Conservation (phyloP, 2,329 filamentous ascomycete species). For the Clarireedia paspali region DNA sequence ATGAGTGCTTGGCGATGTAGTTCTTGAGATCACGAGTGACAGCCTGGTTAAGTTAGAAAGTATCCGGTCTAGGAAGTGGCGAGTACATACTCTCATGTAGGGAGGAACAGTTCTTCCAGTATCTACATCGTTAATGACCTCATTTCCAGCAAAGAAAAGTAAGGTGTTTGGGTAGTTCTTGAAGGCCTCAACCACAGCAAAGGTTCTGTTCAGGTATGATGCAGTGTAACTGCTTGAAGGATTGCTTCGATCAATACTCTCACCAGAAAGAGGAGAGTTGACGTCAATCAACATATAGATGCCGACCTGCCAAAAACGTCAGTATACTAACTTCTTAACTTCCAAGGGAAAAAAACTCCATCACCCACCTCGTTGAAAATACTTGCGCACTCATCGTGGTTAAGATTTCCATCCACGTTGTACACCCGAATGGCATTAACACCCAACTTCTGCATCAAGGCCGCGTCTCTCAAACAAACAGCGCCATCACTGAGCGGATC, state of each 20-base stretch:
- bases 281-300: conserved; percentile 65
- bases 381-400: conserved; percentile 59
- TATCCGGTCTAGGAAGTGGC: neutral
- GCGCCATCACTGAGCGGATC: conserved; percentile 54
- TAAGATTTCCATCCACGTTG: conserved; percentile 57
- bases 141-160: conserved; percentile 73
- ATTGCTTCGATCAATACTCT: conserved; percentile 45
- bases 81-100: conserved; percentile 46
- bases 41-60: conserved; percentile 40
- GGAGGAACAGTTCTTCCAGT: conserved; percentile 54
- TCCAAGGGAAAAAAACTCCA: conserved; percentile 15
- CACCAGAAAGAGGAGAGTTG: conserved; percentile 54
- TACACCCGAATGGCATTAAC: conserved; percentile 65
- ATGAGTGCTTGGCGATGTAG: conserved; percentile 65
- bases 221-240: conserved; percentile 54
- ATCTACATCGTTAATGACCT: conserved; percentile 62
- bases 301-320: conserved; percentile 34
- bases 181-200: conserved; percentile 60
- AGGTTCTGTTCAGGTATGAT: conserved; percentile 57
- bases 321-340: too few relatives aligned
- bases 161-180: conserved; percentile 59
- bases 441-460: conserved; percentile 54
- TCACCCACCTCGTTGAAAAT: conserved; percentile 52
- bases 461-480: conserved; percentile 55
- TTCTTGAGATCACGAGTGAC: conserved; percentile 74